Base-by-base conservation (phyloP, 345 rosid species). In the Eucalyptus polyanthemos region DNA sequence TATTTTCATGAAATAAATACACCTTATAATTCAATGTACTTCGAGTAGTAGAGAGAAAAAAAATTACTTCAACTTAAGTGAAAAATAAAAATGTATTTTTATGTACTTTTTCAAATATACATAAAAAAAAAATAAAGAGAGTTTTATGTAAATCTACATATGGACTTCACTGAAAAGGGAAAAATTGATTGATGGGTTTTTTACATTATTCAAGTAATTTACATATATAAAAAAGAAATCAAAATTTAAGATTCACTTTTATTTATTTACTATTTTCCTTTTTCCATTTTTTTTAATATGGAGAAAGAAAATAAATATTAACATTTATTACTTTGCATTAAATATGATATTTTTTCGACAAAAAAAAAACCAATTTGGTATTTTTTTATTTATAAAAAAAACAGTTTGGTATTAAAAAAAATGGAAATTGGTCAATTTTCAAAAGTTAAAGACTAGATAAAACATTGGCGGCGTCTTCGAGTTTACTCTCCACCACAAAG, bases 151-250 rank as follows among this genome's bases (percentile, higher is more conserved):
- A 58, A 60, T 11, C 4, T 25, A 60, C 7, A 58, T 5, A 58
- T 25, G 14, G 6, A 27, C 31, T 60, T 60, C 7, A 9, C 15
- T 2, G 1, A 3, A 60, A 12, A 27, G 0, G 3, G 3, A 11
- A 58, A 56, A 56, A 24, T 24, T 1, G 6, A 56, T 56, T 0
- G 0, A 25, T 25, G 2, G 15, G 3, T 0, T 25, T 25, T 60
- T 60, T 58, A 25, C 7, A 1, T 2, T 25, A 58, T 25, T 53
- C 3, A 25, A 58, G n/a, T 58, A 25, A 25, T 58, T 58, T 58
- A 0, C n/a, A 58, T 11, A 24, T 58, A 25, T 5, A 5, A 11
- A 25, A 58, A 56, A 56, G 9, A 53, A 4, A 11, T 58, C 15
- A 25, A 60, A 24, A 25, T 60, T 4, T 0, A 60, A 60, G 7